Conservation (phyloP, 441 rosid species). For the Erysimum pusillum region DNA sequence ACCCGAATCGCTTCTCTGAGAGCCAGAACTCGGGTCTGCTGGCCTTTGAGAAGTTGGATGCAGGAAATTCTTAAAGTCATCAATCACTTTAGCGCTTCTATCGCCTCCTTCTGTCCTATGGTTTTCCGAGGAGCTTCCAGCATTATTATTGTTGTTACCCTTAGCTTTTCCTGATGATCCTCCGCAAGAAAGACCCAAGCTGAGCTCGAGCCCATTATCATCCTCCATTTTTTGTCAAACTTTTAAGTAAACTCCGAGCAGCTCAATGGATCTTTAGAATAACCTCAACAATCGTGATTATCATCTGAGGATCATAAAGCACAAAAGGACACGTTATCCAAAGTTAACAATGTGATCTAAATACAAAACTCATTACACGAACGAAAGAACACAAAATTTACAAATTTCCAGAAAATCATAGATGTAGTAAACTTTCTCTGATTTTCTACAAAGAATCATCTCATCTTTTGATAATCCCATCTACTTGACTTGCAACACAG, state of each 20-base stretch:
- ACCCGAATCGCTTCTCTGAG: slow-evolving; percentile 69
- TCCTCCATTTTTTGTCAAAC: slow-evolving; percentile 66
- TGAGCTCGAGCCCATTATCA: slow-evolving; percentile 89
- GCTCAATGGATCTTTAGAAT: slow-evolving; percentile 2
- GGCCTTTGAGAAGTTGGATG: slow-evolving; percentile 54
- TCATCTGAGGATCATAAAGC: slow-evolving; percentile 26
- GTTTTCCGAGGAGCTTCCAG: slow-evolving; percentile 60
- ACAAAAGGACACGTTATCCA: slow-evolving; percentile 10
- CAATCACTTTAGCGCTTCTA: slow-evolving; percentile 68
- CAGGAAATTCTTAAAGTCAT: slow-evolving; percentile 79
- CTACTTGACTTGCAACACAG: not conserved
- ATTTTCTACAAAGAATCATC: not conserved
- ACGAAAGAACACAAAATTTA: not conserved
- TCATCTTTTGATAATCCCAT: not conserved
- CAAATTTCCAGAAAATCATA: not conserved
- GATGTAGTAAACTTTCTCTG: not conserved
- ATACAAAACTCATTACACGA: not conserved
- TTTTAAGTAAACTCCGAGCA: slow-evolving; percentile 14
- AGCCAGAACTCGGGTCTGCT: slow-evolving; percentile 61
- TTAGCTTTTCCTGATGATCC: slow-evolving; percentile 75
- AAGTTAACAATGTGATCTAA: not conserved
- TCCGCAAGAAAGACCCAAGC: slow-evolving; percentile 91
- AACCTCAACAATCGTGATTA: slow-evolving; percentile 13
- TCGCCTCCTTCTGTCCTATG: slow-evolving; percentile 68
- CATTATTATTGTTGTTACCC: slow-evolving; percentile 67